Evolutionary conservation across 2,329 filamentous ascomycete species (phyloP).

Genomic region (Fusarium subglutinans): DNA sequence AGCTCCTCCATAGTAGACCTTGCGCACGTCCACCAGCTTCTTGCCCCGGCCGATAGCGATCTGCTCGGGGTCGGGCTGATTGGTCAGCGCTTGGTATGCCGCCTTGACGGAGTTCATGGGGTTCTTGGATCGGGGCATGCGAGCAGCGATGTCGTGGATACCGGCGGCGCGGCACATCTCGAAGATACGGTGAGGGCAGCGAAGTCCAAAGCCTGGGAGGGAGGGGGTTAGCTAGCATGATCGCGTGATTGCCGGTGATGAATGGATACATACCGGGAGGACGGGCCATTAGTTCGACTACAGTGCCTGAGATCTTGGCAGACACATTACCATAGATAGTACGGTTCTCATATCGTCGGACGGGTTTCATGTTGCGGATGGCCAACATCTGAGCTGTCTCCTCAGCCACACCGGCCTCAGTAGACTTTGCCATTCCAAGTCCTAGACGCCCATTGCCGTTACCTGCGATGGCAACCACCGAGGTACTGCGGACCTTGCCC

Average conservation of each 20-base stretch:
- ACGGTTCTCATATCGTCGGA: constrained; percentile 87
- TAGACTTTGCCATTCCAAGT: constrained; percentile 88
- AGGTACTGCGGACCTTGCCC: constrained; percentile 85
- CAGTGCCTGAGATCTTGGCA: constrained; percentile 86
- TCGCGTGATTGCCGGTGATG: not conserved
- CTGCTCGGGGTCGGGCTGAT: constrained; percentile 87
- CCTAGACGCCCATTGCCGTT: constrained; percentile 88
- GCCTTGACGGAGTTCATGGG: constrained; percentile 99
- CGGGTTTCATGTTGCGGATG: constrained; percentile 91
- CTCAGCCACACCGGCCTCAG: constrained; percentile 73
- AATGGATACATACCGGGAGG: constrained; percentile 78
- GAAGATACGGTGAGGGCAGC: constrained; percentile 90
- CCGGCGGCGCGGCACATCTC: constrained; percentile 91
- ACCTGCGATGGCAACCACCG: constrained; percentile 83
- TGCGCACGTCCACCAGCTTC: constrained; percentile 95
- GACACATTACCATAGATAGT: constrained; percentile 89
- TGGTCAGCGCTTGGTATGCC: constrained; percentile 81
- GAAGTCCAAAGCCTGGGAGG: constrained; percentile 86
- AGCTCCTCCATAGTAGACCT: constrained; percentile 93
- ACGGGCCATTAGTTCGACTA: constrained; percentile 82
- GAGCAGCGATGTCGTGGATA: constrained; percentile 85
- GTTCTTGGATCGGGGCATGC: constrained; percentile 86
- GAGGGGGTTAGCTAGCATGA: constrained; percentile 4
- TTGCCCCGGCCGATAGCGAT: constrained; percentile 89
- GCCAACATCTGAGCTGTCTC: constrained; percentile 82